Percentiles rank a stretch among this genome's conserved stretches.
These are phyloP conservation scores for Elongisporangium prolatum DNA, from an alignment of 352 stramenopile species.

Conservation along the genomic window DNA sequence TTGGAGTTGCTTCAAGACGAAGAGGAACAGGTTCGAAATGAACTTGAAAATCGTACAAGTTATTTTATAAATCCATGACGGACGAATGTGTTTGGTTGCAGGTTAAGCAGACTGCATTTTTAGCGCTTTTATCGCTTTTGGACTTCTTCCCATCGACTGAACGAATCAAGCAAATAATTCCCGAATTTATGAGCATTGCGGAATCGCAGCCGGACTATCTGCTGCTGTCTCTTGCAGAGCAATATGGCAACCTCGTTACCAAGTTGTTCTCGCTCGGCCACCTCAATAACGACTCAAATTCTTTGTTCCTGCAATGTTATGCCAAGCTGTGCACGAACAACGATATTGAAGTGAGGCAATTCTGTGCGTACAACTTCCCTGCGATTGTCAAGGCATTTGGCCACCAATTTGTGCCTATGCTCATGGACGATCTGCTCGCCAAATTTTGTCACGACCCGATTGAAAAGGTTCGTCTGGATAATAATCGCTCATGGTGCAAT, in stretches of 20 bases:
- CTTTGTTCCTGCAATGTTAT: conserved; percentile 58
- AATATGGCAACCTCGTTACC: conserved; percentile 54
- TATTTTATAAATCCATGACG: background rate
- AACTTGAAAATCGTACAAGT: background rate
- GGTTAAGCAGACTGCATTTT: conserved; percentile 77
- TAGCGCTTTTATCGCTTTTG: conserved; percentile 62
- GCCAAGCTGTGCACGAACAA: conserved; percentile 52
- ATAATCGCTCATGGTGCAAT: background rate
- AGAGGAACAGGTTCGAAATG: conserved; percentile 55
- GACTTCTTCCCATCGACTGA: conserved; percentile 66
- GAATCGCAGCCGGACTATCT: conserved; percentile 63
- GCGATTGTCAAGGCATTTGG: conserved; percentile 73
- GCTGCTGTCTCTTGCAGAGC: conserved; percentile 35
- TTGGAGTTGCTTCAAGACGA: conserved; percentile 79
- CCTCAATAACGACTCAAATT: conserved; percentile 41
- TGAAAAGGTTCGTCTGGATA: conserved; percentile 30
- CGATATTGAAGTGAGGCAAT: conserved; percentile 52
- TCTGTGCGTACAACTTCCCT: conserved; percentile 77
- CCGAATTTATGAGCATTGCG: conserved; percentile 52
- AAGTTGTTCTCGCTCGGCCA: conserved; percentile 61
- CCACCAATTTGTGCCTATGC: conserved; percentile 35
- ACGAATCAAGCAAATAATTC: conserved; percentile 57
- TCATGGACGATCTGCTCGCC: conserved; percentile 70
- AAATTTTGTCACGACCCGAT: conserved; percentile 48
- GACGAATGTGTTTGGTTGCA: conserved; percentile 7